Evolutionary conservation across 306 rosid genomes (phyloP).

Genomic region (Hippophae tibetana): DNA sequence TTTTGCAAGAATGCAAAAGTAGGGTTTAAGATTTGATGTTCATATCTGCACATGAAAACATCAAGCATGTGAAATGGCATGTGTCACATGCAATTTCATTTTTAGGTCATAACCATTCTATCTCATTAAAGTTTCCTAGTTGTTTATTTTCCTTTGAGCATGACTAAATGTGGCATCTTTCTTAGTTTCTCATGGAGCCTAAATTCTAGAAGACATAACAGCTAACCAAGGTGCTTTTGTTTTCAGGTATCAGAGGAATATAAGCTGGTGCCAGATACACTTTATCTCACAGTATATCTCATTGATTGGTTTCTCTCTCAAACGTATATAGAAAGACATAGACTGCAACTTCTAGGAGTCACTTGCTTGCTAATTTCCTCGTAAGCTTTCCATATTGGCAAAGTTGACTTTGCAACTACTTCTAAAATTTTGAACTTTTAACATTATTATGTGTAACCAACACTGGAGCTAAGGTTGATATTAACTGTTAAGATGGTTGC

Average conservation of each 20-base stretch:
- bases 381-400: constrained; percentile 44
- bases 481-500: neutral
- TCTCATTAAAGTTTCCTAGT: neutral
- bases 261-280: constrained; percentile 63
- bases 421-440: constrained; percentile 2
- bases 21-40: constrained; percentile 3
- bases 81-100: neutral
- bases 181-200: neutral
- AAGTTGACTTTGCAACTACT: constrained; percentile 11
- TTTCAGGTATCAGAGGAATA: constrained; percentile 89
- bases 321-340: constrained; percentile 55
- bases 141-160: neutral
- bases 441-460: neutral
- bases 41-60: neutral
- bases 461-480: neutral
- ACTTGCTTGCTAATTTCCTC: constrained; percentile 93
- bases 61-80: neutral
- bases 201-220: neutral
- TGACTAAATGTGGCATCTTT: neutral
- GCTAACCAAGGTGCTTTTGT: constrained; percentile 7
- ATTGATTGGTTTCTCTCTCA: constrained; percentile 78
- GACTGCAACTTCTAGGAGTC: constrained; percentile 87
- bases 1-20: neutral
- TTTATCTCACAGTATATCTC: constrained; percentile 72
- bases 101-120: too few relatives aligned